Evolutionary conservation across 352 stramenopile species (phyloP).

Genomic region (Globisporangium ultimum): DNA sequence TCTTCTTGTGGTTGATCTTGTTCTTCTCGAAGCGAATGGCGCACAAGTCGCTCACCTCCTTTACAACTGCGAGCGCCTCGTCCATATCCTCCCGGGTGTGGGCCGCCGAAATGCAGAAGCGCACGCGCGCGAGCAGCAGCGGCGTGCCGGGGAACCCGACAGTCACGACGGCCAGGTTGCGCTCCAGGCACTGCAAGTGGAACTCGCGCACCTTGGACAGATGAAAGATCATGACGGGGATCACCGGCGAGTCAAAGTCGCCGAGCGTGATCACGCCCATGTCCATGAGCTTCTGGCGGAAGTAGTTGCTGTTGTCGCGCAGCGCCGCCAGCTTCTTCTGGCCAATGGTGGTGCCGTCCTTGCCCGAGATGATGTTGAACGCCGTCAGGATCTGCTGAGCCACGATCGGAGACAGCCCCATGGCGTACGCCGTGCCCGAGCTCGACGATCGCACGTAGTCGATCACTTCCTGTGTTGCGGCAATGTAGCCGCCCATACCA

Average conservation of each 20-base stretch:
- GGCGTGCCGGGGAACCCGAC: conserved; percentile 97
- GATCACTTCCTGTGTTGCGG: conserved; percentile 56
- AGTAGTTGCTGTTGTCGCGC: conserved; percentile 98
- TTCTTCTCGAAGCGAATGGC: conserved; percentile 50
- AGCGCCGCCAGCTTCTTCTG: conserved; percentile 90
- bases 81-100: conserved; percentile 94
- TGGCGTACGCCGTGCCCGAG: conserved; percentile 54
- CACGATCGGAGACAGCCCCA: conserved; percentile 51
- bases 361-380: conserved; percentile 93
- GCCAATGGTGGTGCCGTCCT: conserved; percentile 92
- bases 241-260: conserved; percentile 97
- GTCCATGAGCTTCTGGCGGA: conserved; percentile 91
- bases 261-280: conserved; percentile 92
- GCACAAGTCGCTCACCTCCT: conserved; percentile 87
- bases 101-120: conserved; percentile 97
- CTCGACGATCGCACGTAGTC: conserved; percentile 48
- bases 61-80: conserved; percentile 85
- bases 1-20: neutral
- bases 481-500: conserved; percentile 95
- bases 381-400: conserved; percentile 63
- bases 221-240: conserved; percentile 93
- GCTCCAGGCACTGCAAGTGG: conserved; percentile 81
- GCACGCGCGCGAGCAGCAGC: conserved; percentile 90
- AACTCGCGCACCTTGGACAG: conserved; percentile 91
- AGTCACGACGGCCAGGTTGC: conserved; percentile 94